These are phyloP conservation scores for Cutaneotrichosporon sp. DNA, from an alignment of 1,284 basidiomycete genomes.

Conservation along the genomic window DNA sequence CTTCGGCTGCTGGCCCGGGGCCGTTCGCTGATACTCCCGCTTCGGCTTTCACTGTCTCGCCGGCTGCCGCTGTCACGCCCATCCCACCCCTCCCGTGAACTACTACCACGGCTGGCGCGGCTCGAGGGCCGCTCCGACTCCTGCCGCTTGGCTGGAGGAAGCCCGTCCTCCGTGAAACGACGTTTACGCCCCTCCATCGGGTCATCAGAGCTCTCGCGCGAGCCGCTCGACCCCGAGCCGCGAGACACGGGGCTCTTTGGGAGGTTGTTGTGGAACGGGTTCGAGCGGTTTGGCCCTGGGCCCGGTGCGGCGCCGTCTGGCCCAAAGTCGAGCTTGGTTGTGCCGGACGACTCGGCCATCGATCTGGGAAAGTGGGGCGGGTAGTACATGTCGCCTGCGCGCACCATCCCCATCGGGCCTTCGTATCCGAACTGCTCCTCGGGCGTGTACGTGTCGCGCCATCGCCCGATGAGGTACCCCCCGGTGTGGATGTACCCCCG, in stretches of 20 bases:
- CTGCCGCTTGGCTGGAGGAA: background rate
- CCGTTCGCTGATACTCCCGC: background rate
- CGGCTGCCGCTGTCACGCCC: background rate
- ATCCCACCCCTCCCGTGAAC: background rate
- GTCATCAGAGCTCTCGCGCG: constrained; percentile 4
- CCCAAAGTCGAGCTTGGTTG: constrained; percentile 2
- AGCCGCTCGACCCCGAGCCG: background rate
- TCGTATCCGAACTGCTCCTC: constrained; percentile 45
- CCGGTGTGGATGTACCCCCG: constrained; percentile 52
- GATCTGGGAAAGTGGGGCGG: constrained; percentile 39
- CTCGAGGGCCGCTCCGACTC: background rate
- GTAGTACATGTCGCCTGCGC: constrained; percentile 44
- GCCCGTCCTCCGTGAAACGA: background rate
- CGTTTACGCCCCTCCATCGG: constrained; percentile 6
- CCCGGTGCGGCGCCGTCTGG: background rate
- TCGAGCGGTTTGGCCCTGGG: background rate
- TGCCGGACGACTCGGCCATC: constrained; percentile 20
- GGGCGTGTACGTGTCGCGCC: constrained; percentile 51
- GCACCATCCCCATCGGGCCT: constrained; percentile 43
- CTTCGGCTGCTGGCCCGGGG: background rate
- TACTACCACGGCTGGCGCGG: background rate
- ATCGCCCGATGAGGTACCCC: constrained; percentile 47
- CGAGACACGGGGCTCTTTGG: constrained; percentile 3
- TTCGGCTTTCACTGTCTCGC: background rate
- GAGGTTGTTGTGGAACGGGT: background rate